Percentiles rank a stretch among this genome's conserved stretches.
Evolutionary conservation across 1,284 basidiomycete species (phyloP).

Genomic region (Vanrija humicola): DNA sequence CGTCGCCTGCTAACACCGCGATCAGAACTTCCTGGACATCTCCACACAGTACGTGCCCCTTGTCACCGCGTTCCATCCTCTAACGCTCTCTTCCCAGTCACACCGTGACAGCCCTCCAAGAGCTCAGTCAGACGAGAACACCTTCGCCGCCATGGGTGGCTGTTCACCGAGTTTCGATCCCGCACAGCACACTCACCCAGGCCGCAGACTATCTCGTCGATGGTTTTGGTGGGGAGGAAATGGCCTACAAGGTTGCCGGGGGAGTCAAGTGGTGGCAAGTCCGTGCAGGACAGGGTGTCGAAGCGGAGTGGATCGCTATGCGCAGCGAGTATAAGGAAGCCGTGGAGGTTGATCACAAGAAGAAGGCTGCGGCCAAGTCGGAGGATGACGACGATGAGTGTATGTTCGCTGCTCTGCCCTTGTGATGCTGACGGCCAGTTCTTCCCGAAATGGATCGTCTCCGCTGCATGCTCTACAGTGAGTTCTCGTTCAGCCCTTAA

Average conservation of each 20-base stretch:
- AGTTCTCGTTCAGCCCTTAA: slow-evolving; percentile 4
- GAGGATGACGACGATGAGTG: slow-evolving; percentile 21
- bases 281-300: slow-evolving; percentile 68
- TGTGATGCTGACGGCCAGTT: slow-evolving; percentile 28
- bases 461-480: slow-evolving; percentile 73
- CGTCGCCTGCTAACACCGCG: background rate
- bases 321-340: slow-evolving; percentile 50
- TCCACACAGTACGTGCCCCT: slow-evolving; percentile 49
- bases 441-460: slow-evolving; percentile 73
- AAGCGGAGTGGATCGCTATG: slow-evolving; percentile 84
- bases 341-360: slow-evolving; percentile 11
- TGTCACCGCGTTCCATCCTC: background rate
- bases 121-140: slow-evolving; percentile 77
- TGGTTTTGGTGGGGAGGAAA: slow-evolving; percentile 77
- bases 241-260: slow-evolving; percentile 70
- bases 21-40: slow-evolving; percentile 60
- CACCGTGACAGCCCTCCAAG: slow-evolving; percentile 79
- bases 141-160: slow-evolving; percentile 86
- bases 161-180: slow-evolving; percentile 67
- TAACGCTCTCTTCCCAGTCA: slow-evolving; percentile 51
- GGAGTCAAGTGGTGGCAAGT: slow-evolving; percentile 98
- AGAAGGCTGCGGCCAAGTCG: slow-evolving; percentile 22
- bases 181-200: slow-evolving; percentile 61
- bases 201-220: slow-evolving; percentile 73
- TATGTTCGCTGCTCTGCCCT: slow-evolving; percentile 9